Evolutionary conservation across 805 yeast species (phyloP).

Genomic region (Candida nemodendra): DNA sequence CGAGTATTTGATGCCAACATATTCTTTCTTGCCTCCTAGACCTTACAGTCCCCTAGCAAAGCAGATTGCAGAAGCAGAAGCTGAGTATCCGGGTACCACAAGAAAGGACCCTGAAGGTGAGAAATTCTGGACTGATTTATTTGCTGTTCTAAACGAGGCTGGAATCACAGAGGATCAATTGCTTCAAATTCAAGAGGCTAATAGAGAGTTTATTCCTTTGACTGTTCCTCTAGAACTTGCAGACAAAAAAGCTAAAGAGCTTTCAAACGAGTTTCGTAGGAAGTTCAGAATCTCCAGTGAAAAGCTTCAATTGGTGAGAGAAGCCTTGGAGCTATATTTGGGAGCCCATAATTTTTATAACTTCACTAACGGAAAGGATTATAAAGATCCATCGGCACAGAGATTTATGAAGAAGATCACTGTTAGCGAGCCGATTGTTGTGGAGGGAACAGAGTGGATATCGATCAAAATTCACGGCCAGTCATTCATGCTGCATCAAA

Average conservation of each 20-base stretch:
- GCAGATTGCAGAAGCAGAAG: conserved; percentile 52
- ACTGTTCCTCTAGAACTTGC: conserved; percentile 36
- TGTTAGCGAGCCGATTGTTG: conserved; percentile 86
- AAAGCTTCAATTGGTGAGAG: conserved; percentile 61
- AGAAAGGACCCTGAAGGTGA: conserved; percentile 66
- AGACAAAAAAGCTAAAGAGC: conserved; percentile 49
- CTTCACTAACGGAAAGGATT: conserved; percentile 50
- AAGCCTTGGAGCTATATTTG: conserved; percentile 67
- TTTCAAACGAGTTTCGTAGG: conserved; percentile 69
- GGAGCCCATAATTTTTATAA: conserved; percentile 85
- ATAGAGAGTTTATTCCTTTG: conserved; percentile 34
- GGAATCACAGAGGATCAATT: conserved; percentile 42
- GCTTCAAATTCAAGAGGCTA: conserved; percentile 36
- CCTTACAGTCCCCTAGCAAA: conserved; percentile 67
- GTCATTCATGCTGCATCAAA: conserved; percentile 97
- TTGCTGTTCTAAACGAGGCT: conserved; percentile 33
- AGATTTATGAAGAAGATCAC: conserved; percentile 77
- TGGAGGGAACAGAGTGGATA: conserved; percentile 94
- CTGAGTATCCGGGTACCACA: conserved; percentile 55
- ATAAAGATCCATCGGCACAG: conserved; percentile 80
- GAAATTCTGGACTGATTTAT: conserved; percentile 66
- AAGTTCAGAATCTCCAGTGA: conserved; percentile 62
- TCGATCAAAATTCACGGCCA: conserved; percentile 97
- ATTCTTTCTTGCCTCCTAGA: conserved; percentile 87
- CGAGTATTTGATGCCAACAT: conserved; percentile 91